These are phyloP conservation scores for Yarrowia deformans DNA, from an alignment of 805 yeast genomes.

Conservation along the genomic window DNA sequence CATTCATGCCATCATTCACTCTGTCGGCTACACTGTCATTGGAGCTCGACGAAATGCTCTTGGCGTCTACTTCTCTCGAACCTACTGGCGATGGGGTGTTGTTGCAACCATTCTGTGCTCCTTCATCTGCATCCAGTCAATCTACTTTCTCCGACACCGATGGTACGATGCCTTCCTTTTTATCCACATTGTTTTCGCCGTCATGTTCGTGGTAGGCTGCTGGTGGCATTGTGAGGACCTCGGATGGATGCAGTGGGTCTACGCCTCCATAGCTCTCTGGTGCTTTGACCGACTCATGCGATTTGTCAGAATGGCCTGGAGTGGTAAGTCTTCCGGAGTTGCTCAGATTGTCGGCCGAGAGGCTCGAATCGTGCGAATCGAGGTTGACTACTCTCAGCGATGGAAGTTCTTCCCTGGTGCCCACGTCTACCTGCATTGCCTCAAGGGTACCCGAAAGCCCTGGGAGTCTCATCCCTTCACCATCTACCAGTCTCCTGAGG, in stretches of 20 bases:
- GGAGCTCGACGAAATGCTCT: slow-evolving; percentile 37
- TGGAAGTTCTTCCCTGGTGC: slow-evolving; percentile 65
- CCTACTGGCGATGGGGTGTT: slow-evolving; percentile 50
- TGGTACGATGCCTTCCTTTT: slow-evolving; percentile 67
- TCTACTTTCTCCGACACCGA: slow-evolving; percentile 59
- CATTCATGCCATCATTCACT: slow-evolving; percentile 45
- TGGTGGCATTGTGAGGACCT: slow-evolving; percentile 62
- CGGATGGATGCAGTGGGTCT: slow-evolving; percentile 59
- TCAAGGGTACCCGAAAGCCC: slow-evolving; percentile 52
- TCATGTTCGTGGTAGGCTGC: slow-evolving; percentile 59
- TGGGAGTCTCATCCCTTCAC: slow-evolving; percentile 85
- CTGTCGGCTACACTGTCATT: slow-evolving; percentile 40
- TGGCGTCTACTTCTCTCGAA: slow-evolving; percentile 2
- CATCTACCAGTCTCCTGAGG: slow-evolving; percentile 42
- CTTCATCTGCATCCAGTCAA: slow-evolving; percentile 58
- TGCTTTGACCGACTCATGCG: slow-evolving; percentile 68
- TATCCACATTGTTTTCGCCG: slow-evolving; percentile 65
- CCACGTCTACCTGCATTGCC: slow-evolving; percentile 65
- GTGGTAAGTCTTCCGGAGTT: slow-evolving; percentile 56
- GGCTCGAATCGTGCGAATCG: slow-evolving; percentile 34
- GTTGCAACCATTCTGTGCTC: slow-evolving; percentile 55
- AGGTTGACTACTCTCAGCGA: slow-evolving; percentile 41
- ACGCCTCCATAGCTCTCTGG: slow-evolving; percentile 72
- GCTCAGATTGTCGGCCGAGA: slow-evolving; percentile 35
- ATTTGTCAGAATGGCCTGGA: slow-evolving; percentile 59